Conservation (phyloP, 1,284 basidiomycete genomes). For the Cryptococcus sp. region DNA sequence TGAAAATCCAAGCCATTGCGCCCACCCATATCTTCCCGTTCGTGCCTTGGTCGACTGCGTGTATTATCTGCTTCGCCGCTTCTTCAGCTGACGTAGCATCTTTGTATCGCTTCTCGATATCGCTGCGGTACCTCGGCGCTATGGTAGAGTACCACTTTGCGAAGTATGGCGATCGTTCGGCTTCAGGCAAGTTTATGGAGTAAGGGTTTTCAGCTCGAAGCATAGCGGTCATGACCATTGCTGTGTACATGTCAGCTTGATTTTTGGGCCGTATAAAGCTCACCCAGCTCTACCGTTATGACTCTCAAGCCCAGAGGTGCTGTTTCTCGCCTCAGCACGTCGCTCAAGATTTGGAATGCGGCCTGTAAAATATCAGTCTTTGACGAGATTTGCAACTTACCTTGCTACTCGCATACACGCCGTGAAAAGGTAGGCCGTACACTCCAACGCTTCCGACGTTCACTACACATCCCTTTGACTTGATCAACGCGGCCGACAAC, state of each 20-base stretch:
- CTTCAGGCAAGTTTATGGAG: not conserved
- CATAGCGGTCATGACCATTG: constrained; percentile 6
- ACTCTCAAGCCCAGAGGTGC: constrained; percentile 15
- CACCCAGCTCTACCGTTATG: constrained; percentile 19
- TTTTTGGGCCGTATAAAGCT: not conserved
- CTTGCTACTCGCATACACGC: constrained; percentile 20
- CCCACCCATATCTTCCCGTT: constrained; percentile 5
- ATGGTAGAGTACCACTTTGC: constrained; percentile 1
- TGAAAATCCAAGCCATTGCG: constrained; percentile 4
- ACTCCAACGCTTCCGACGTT: constrained; percentile 24
- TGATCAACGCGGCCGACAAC: constrained; percentile 2
- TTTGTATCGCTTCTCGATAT: not conserved
- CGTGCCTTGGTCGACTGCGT: not conserved
- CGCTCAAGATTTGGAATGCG: constrained; percentile 11
- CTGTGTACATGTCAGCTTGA: not conserved
- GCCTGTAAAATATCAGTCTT: too few species aligned
- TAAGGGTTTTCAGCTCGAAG: constrained; percentile 1
- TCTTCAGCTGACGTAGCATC: not conserved
- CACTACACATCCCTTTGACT: constrained; percentile 16
- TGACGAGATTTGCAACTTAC: constrained; percentile 2
- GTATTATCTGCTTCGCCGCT: not conserved
- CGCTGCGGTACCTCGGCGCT: not conserved
- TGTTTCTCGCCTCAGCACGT: constrained; percentile 19
- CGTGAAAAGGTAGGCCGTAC: constrained; percentile 16
- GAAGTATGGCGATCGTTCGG: not conserved